Evolutionary conservation across 306 rosid species (phyloP).

Genomic region (Malus sylvestris): DNA sequence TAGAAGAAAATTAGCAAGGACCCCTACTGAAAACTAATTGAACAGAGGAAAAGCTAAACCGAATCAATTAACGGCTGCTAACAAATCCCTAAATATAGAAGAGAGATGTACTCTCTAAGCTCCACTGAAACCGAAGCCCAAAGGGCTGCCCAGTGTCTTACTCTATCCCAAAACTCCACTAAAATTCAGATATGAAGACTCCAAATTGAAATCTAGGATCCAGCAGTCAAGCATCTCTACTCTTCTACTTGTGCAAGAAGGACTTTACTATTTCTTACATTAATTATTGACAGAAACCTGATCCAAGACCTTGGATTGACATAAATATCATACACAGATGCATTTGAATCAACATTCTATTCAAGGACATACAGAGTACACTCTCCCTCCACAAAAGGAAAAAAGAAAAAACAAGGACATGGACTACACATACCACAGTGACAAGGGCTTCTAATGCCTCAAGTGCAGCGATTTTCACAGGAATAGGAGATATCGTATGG

Average conservation of each 20-base stretch:
- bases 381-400: too few species aligned
- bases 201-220: background rate
- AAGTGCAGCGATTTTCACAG: slow-evolving; percentile 76
- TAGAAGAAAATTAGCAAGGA: too few species aligned
- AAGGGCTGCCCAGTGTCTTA: too few species aligned
- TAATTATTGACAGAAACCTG: background rate
- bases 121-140: too few species aligned
- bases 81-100: too few species aligned
- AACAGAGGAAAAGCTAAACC: too few species aligned
- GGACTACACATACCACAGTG: slow-evolving; percentile 50
- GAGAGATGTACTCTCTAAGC: too few species aligned
- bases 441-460: slow-evolving; percentile 74
- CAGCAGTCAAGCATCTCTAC: background rate
- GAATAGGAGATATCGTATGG: slow-evolving; percentile 27
- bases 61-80: too few species aligned
- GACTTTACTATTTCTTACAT: background rate
- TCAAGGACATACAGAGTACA: background rate
- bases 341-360: background rate
- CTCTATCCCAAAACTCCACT: too few species aligned
- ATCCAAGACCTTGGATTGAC: background rate
- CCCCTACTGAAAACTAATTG: too few species aligned
- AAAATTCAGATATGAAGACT: background rate
- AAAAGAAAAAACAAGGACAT: too few species aligned
- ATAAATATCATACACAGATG: background rate
- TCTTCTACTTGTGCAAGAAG: background rate